Percentiles rank a stretch among this genome's conserved stretches.
Evolutionary conservation across 805 yeast species (phyloP).

Genomic region (Candida manassasensis): DNA sequence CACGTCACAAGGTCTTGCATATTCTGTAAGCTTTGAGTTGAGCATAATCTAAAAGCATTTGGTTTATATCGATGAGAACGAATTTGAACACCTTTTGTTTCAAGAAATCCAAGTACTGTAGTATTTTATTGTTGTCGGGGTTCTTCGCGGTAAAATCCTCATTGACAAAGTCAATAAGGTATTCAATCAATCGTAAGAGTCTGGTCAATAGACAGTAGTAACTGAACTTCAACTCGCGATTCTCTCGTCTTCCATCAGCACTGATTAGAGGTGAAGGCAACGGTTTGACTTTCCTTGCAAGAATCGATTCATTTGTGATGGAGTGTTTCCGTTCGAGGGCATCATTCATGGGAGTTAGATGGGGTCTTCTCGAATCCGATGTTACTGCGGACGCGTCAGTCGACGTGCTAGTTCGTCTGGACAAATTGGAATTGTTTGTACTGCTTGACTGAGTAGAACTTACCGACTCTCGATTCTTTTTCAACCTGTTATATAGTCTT

Average conservation of each 20-base stretch:
- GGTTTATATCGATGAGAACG: conserved; percentile 31
- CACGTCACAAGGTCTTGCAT: background rate
- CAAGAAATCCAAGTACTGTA: conserved; percentile 32
- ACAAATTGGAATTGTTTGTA: conserved; percentile 8
- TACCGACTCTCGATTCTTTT: conserved; percentile 33
- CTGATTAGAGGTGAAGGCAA: conserved; percentile 13
- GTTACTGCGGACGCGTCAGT: background rate
- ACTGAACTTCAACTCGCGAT: conserved; percentile 27
- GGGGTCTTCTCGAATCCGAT: conserved; percentile 8
- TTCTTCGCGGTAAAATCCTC: conserved; percentile 6
- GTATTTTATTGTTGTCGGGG: conserved; percentile 13
- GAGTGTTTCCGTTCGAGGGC: too few species aligned
- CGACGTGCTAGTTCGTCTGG: conserved; percentile 14
- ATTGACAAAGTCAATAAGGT: conserved; percentile 8
- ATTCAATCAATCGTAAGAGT: conserved; percentile 14
- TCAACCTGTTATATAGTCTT: conserved; percentile 31
- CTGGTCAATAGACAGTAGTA: conserved; percentile 27
- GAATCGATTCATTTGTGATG: too few species aligned
- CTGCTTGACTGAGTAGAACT: conserved; percentile 21
- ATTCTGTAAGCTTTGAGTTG: conserved; percentile 12
- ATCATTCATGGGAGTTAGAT: too few species aligned
- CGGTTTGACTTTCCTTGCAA: too few species aligned
- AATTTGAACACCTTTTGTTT: conserved; percentile 31
- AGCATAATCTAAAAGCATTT: conserved; percentile 31
- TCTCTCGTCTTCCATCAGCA: conserved; percentile 23